These are phyloP conservation scores for Musa itinerans DNA, from an alignment of 176 grass and related monocot species.

Conservation along the genomic window DNA sequence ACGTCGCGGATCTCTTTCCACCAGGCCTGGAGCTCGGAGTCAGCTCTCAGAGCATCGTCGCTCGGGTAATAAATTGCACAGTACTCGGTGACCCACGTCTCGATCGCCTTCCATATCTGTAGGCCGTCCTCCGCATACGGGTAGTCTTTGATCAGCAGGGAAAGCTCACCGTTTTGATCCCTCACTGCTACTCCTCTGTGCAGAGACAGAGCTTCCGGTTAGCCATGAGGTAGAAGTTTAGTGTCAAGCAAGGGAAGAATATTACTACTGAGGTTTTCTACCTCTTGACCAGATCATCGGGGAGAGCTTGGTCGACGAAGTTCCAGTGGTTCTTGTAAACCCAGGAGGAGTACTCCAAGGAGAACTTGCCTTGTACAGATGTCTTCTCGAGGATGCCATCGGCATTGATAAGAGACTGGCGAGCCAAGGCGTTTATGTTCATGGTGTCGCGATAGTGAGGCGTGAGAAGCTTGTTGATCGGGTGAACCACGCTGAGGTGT, in stretches of 20 bases:
- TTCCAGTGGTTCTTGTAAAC: neutral
- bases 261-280: neutral
- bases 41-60: no score
- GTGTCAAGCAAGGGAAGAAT: no score
- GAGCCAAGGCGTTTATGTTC: neutral
- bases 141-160: no score
- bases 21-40: no score
- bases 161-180: no score
- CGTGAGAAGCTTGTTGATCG: neutral
- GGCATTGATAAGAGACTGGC: neutral
- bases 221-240: neutral
- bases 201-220: neutral
- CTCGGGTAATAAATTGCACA: no score
- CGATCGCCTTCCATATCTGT: no score
- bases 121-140: no score
- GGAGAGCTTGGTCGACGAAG: neutral
- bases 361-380: neutral
- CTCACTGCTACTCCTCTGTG: neutral
- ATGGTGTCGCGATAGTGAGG: neutral
- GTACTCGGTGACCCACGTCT: no score
- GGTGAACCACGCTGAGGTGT: neutral
- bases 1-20: constrained; percentile 10
- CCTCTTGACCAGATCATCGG: neutral
- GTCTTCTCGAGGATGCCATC: neutral
- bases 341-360: neutral